Conservation (phyloP, 306 rosid genomes). For the Cicer arietinum region DNA sequence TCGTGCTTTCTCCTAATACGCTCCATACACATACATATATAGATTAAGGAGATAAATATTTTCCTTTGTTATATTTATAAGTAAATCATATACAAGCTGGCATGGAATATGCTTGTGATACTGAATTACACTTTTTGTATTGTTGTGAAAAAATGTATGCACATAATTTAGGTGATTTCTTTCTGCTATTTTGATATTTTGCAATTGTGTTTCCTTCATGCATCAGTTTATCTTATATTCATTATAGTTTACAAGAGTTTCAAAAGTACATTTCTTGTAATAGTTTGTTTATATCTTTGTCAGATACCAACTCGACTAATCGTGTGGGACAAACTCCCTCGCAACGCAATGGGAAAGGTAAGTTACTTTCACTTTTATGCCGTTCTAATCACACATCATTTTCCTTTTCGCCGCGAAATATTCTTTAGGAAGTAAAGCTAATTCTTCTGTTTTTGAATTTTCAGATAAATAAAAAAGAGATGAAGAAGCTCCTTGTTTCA, state of each 20-base stretch:
- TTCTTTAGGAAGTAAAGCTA: neutral
- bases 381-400: neutral
- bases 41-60: neutral
- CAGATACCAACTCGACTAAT: slow-evolving; percentile 76
- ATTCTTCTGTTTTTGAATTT: slow-evolving; percentile 36
- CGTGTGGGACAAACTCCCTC: slow-evolving; percentile 80
- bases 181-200: neutral
- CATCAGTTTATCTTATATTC: neutral
- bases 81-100: neutral
- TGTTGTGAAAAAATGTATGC: neutral
- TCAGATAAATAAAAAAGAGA: slow-evolving; percentile 87
- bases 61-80: slow-evolving; percentile 10
- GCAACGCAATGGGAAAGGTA: slow-evolving; percentile 99
- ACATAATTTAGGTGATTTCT: neutral
- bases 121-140: slow-evolving; percentile 6
- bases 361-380: slow-evolving; percentile 7
- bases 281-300: slow-evolving; percentile 33
- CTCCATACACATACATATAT: neutral
- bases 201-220: neutral
- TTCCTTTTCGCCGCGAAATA: neutral
- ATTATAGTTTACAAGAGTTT: neutral
- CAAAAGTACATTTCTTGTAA: slow-evolving; percentile 18
- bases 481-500: slow-evolving; percentile 65
- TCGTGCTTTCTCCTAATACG: neutral
- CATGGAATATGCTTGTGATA: slow-evolving; percentile 25